Conservation (phyloP, 192 early-diverging fungal species). For the Backusella parvicylindrica region DNA sequence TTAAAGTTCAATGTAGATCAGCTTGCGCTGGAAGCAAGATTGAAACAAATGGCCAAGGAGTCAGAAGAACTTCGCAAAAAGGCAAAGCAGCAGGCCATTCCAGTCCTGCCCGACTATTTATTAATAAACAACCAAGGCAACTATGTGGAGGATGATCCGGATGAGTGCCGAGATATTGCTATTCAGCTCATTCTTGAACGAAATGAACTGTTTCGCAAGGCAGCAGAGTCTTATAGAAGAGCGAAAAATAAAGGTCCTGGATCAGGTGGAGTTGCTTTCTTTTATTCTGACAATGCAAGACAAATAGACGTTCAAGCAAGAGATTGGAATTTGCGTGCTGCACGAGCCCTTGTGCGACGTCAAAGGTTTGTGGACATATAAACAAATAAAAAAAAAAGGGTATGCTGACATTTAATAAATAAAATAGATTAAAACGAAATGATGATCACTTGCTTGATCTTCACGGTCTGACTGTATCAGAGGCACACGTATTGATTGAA, state of each 20-base stretch:
- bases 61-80: background rate
- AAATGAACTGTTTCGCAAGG: conserved; percentile 50
- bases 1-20: conserved; percentile 32
- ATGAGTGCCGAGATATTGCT: conserved; percentile 42
- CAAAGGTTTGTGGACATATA: too few relatives aligned
- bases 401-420: background rate
- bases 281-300: conserved; percentile 49
- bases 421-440: conserved; percentile 14
- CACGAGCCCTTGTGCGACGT: conserved; percentile 43
- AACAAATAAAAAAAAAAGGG: background rate
- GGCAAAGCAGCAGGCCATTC: conserved; percentile 1
- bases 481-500: conserved; percentile 55
- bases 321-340: conserved; percentile 53
- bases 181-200: conserved; percentile 33
- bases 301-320: conserved; percentile 40
- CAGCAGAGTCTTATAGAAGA: conserved; percentile 33
- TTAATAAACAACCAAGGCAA: conserved; percentile 33
- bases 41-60: conserved; percentile 3
- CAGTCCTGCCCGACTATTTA: conserved; percentile 34
- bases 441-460: conserved; percentile 62
- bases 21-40: background rate
- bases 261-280: conserved; percentile 45
- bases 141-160: conserved; percentile 47
- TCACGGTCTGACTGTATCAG: conserved; percentile 60
- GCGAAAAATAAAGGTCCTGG: conserved; percentile 34